These are phyloP conservation scores for Hypoxylon sp. DNA, from an alignment of 2,329 filamentous ascomycete genomes.

Conservation along the genomic window DNA sequence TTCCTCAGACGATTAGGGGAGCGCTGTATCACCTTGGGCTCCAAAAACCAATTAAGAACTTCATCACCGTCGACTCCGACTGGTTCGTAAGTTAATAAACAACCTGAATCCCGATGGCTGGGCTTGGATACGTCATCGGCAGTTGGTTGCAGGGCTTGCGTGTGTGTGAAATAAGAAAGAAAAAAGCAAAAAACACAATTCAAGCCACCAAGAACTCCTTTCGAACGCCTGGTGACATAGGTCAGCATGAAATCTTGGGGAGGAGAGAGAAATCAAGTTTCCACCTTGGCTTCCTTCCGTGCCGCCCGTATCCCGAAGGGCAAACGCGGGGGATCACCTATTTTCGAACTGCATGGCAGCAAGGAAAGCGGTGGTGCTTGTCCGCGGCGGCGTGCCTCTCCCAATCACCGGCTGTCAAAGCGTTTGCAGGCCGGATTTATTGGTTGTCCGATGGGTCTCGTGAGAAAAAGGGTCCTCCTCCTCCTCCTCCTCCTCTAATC, in stretches of 20 bases:
- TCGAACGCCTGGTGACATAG: too few relatives aligned
- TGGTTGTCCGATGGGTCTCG: slow-evolving; percentile 20
- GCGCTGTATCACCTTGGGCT: slow-evolving; percentile 33
- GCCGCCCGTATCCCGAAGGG: slow-evolving; percentile 19
- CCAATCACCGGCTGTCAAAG: slow-evolving; percentile 26
- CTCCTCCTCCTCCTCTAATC: slow-evolving; percentile 27
- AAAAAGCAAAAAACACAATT: too few relatives aligned
- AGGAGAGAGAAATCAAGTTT: too few relatives aligned
- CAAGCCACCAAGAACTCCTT: too few relatives aligned
- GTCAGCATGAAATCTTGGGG: slow-evolving; percentile 16
- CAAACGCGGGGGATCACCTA: slow-evolving; percentile 29
- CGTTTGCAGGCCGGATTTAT: slow-evolving; percentile 21
- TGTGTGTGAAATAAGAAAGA: too few relatives aligned
- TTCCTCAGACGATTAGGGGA: neutral
- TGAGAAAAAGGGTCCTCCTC: slow-evolving; percentile 20
- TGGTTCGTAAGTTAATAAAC: neutral
- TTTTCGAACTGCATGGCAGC: slow-evolving; percentile 21
- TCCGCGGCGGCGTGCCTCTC: slow-evolving; percentile 29
- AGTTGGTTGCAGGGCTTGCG: too few relatives aligned
- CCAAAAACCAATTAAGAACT: slow-evolving; percentile 17
- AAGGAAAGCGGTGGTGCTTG: too few relatives aligned
- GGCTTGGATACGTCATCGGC: slow-evolving; percentile 24
- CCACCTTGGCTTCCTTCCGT: slow-evolving; percentile 12
- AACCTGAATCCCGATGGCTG: neutral
- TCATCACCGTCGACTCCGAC: slow-evolving; percentile 3